Conservation (phyloP, 2,329 filamentous ascomycete species). For the Thermoascus crustaceus region DNA sequence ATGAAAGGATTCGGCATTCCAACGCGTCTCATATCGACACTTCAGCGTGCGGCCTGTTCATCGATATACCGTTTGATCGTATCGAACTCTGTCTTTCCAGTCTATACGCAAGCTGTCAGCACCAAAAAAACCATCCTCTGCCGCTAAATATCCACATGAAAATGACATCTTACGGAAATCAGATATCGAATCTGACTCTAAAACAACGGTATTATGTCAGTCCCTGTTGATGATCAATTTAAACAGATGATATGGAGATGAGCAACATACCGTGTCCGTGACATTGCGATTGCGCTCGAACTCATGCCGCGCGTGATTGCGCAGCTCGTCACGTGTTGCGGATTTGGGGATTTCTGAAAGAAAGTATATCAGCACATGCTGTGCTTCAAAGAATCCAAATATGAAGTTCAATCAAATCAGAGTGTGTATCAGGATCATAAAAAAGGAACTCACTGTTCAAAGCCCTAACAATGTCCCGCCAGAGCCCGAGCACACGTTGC, state of each 20-base stretch:
- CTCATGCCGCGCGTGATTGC: slow-evolving; percentile 35
- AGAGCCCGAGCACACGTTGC: slow-evolving; percentile 35
- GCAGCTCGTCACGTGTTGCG: slow-evolving; percentile 32
- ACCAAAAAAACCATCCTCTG: not conserved
- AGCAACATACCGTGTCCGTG: slow-evolving; percentile 31
- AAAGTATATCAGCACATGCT: no score
- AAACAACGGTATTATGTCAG: slow-evolving; percentile 1
- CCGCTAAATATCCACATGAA: not conserved
- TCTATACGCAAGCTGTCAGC: slow-evolving; percentile 19
- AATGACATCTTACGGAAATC: slow-evolving; percentile 27
- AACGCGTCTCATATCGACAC: no score
- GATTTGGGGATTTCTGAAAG: slow-evolving; percentile 31
- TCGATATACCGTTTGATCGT: slow-evolving; percentile 41
- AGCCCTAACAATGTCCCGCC: slow-evolving; percentile 35
- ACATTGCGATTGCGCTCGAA: slow-evolving; percentile 37
- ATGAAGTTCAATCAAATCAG: no score
- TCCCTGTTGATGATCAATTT: not conserved
- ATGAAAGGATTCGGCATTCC: no score
- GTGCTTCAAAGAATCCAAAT: no score
- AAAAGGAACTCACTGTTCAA: slow-evolving; percentile 25
- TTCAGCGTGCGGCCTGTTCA: slow-evolving; percentile 27
- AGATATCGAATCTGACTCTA: slow-evolving; percentile 38
- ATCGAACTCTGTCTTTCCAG: slow-evolving; percentile 40
- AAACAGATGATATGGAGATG: not conserved
- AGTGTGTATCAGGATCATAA: slow-evolving; percentile 4